Conservation (phyloP, 768 basidiomycete species). For the Dacryopinax spathularia region DNA sequence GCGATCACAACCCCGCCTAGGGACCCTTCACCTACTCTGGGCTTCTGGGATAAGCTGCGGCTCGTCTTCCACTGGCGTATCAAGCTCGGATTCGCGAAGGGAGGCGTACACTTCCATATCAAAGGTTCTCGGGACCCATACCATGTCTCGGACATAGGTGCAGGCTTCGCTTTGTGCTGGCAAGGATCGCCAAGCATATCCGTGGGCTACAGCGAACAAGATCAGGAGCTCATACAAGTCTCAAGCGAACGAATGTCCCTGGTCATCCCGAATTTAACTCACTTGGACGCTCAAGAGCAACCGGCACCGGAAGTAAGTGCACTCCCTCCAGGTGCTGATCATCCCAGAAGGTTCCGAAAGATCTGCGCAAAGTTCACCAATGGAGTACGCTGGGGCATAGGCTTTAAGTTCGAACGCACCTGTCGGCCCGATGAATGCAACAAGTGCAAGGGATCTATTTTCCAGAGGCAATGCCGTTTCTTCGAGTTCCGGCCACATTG, state of each 20-base stretch:
- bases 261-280: constrained; percentile 60
- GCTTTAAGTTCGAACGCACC: constrained; percentile 65
- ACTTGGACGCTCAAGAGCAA: not conserved
- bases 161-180: constrained; percentile 82
- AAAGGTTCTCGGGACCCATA: constrained; percentile 85
- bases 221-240: constrained; percentile 71
- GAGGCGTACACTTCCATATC: constrained; percentile 63
- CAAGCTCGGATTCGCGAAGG: constrained; percentile 42
- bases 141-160: constrained; percentile 48
- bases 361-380: constrained; percentile 70
- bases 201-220: constrained; percentile 54
- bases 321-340: not conserved
- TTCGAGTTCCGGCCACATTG: constrained; percentile 75
- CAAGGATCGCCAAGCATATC: constrained; percentile 55
- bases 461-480: constrained; percentile 63
- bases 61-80: constrained; percentile 75
- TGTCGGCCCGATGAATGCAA: constrained; percentile 52
- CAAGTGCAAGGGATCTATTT: constrained; percentile 42
- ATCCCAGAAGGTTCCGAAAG: constrained; percentile 35
- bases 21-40: constrained; percentile 69
- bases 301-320: not conserved
- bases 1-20: constrained; percentile 60
- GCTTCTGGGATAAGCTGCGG: constrained; percentile 91
- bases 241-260: constrained; percentile 66
- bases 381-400: constrained; percentile 77